phyloP scores from a whole-genome alignment of 257 asterid genomes.

The Ilex asprella region DNA sequence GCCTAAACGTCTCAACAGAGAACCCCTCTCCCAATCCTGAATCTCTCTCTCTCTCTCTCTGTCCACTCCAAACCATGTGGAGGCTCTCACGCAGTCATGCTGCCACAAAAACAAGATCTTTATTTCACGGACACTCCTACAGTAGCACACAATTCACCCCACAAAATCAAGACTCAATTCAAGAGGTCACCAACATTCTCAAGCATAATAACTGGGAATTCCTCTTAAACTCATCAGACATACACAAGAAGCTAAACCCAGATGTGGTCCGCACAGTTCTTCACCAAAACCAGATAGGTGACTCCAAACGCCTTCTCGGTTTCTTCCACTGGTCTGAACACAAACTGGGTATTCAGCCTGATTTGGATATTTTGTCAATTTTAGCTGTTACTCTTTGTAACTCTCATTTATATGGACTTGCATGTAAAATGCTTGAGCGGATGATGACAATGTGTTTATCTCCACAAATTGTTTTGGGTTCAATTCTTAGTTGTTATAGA shows the following conservation, averaged over 20 bases:
- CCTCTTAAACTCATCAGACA: conserved; percentile 4
- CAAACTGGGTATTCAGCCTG: conserved; percentile 12
- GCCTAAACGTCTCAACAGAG: no score
- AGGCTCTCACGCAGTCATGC: conserved; percentile 2
- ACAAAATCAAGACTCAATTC: conserved; percentile 7
- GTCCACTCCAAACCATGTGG: conserved; percentile 6
- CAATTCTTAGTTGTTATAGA: conserved; percentile 1
- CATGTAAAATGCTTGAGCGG: conserved; percentile 3
- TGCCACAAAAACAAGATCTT: not conserved
- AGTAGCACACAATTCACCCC: not conserved
- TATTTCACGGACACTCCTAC: not conserved
- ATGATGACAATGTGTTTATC: conserved; percentile 1
- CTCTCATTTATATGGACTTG: conserved; percentile 2
- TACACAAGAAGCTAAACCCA: conserved; percentile 11
- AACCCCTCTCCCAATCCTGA: no score
- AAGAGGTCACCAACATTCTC: conserved; percentile 15
- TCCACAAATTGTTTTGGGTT: conserved; percentile 7
- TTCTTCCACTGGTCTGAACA: conserved; percentile 15
- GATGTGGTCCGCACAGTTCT: conserved; percentile 10
- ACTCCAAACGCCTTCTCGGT: conserved; percentile 11
- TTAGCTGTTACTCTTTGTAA: conserved; percentile 13
- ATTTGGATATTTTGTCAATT: conserved; percentile 10
- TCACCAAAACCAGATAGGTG: conserved; percentile 6
- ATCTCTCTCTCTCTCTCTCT: no score
- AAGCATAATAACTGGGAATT: conserved; percentile 10